Evolutionary conservation across 768 basidiomycete species (phyloP).

Genomic region (Tubosaeta sp.): DNA sequence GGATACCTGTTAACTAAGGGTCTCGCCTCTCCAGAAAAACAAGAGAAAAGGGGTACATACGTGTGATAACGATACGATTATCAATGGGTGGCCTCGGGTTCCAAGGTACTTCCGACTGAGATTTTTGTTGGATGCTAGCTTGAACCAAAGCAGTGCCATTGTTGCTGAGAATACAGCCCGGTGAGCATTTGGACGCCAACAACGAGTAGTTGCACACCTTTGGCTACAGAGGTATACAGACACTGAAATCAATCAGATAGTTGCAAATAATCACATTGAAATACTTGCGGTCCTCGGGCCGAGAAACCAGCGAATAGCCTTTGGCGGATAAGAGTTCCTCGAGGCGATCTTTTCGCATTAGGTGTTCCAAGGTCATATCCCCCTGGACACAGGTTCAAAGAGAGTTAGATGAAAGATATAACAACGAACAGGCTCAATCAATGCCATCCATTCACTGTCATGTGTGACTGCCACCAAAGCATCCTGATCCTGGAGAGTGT

Average conservation of each 20-base stretch:
- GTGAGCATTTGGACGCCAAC: too few species aligned
- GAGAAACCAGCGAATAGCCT: not conserved
- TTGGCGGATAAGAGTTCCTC: not conserved
- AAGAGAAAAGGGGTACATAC: not conserved
- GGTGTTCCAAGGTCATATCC: too few species aligned
- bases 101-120: too few species aligned
- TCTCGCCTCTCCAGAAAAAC: not conserved
- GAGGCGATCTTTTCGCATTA: not conserved
- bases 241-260: not conserved
- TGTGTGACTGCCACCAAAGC: constrained; percentile 8
- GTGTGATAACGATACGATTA: not conserved
- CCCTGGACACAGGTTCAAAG: not conserved
- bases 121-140: too few species aligned
- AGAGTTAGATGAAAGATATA: not conserved
- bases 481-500: not conserved
- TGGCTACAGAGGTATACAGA: too few species aligned
- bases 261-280: too few species aligned
- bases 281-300: too few species aligned
- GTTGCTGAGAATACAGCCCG: too few species aligned
- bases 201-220: too few species aligned
- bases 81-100: too few species aligned
- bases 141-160: too few species aligned
- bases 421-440: constrained; percentile 1
- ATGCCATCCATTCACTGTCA: constrained; percentile 3
- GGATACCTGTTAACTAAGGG: not conserved